Percentiles rank a stretch among this genome's conserved stretches.
Conservation (phyloP, 306 rosid genomes). For the Amphicarpaea edgeworthii region DNA sequence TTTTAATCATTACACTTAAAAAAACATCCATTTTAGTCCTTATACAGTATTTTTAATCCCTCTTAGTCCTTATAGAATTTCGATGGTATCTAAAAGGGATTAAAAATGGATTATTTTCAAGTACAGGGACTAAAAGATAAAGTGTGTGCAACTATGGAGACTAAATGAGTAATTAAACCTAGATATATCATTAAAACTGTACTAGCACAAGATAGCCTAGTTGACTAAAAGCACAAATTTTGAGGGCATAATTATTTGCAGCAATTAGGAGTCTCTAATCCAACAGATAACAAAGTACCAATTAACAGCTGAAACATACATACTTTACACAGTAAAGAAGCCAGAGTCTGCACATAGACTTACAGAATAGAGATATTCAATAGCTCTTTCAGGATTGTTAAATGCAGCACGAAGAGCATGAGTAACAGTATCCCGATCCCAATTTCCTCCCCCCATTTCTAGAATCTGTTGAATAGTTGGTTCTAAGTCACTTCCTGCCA, state of each 20-base stretch:
- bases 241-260: not conserved
- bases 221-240: constrained; percentile 31
- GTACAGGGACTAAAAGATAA: no score
- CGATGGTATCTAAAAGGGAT: no score
- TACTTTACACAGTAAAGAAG: not conserved
- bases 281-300: constrained; percentile 28
- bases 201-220: not conserved
- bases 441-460: constrained; percentile 87
- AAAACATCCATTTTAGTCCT: no score
- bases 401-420: constrained; percentile 86
- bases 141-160: no score
- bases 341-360: constrained; percentile 43
- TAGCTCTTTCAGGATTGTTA: constrained; percentile 90
- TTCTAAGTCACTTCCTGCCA: constrained; percentile 73
- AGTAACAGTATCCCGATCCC: constrained; percentile 88
- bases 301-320: constrained; percentile 32
- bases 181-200: constrained; percentile 17
- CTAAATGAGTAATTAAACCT: no score
- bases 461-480: constrained; percentile 69
- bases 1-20: no score
- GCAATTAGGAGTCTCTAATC: constrained; percentile 29
- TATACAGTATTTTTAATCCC: no score
- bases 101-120: no score
- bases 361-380: constrained; percentile 90
- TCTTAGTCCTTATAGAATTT: no score